Evolutionary conservation across 176 grass and related monocot genomes (phyloP).

Genomic region (Musa beccarii): DNA sequence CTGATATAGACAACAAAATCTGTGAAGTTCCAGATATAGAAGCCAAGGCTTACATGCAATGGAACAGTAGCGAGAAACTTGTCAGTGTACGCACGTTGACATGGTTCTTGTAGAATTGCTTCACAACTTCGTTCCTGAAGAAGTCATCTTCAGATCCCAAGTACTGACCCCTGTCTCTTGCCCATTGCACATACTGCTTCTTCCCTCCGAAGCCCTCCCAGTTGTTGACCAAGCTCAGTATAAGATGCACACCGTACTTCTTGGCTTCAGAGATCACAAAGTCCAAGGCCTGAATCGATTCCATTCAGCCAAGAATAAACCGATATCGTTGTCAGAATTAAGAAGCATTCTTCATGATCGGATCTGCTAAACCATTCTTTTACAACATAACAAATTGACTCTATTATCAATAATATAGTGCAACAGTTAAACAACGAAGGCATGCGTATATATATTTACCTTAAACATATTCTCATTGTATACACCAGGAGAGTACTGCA

Average conservation of each 20-base stretch:
- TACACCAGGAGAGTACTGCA: neutral
- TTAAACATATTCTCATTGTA: slow-evolving; percentile 15
- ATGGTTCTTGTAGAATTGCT: slow-evolving; percentile 20
- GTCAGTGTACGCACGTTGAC: neutral
- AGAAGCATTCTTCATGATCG: no score
- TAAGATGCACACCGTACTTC: slow-evolving; percentile 21
- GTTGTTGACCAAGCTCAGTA: slow-evolving; percentile 39
- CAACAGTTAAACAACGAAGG: no score
- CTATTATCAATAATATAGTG: no score
- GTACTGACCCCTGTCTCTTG: neutral
- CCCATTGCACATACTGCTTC: slow-evolving; percentile 19
- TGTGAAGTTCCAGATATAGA: no score
- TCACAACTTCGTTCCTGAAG: slow-evolving; percentile 4
- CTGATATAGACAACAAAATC: neutral
- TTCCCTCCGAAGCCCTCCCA: slow-evolving; percentile 28
- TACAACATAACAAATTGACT: no score
- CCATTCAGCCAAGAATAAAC: no score
- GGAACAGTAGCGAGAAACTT: no score
- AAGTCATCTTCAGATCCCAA: slow-evolving; percentile 10
- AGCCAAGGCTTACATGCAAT: no score
- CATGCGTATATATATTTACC: neutral
- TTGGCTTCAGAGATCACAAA: slow-evolving; percentile 34
- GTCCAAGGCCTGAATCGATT: slow-evolving; percentile 26
- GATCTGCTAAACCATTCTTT: no score
- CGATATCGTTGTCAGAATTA: no score